These are phyloP conservation scores for Macadamia integrifolia DNA, from an alignment of 164 flowering plant genomes.

Conservation along the genomic window DNA sequence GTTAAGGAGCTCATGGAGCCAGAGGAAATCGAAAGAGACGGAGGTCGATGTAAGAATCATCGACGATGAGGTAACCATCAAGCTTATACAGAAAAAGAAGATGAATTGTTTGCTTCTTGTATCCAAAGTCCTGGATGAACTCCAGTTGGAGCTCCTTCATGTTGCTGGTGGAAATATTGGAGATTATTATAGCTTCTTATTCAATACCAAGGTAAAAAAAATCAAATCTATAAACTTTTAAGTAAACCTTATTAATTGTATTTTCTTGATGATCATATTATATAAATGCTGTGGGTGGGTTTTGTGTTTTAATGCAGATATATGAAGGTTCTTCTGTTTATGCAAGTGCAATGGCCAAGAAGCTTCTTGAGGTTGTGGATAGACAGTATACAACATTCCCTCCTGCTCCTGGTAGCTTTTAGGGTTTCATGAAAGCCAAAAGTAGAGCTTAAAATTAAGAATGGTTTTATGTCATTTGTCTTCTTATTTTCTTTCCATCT, in stretches of 20 bases:
- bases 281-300: not conserved
- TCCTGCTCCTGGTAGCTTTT: constrained; percentile 8
- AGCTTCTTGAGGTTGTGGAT: constrained; percentile 72
- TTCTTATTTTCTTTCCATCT: not conserved
- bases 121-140: constrained; percentile 80
- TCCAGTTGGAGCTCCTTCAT: constrained; percentile 84
- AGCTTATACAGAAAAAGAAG: constrained; percentile 78
- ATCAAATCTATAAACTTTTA: too few relatives aligned
- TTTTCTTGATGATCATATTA: not conserved
- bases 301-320: constrained; percentile 45
- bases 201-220: constrained; percentile 72
- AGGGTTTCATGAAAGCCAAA: not conserved
- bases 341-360: constrained; percentile 88
- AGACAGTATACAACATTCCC: constrained; percentile 42
- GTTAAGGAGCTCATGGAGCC: constrained; percentile 83
- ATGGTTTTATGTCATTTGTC: not conserved
- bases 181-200: constrained; percentile 72
- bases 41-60: constrained; percentile 88
- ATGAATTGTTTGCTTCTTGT: constrained; percentile 66
- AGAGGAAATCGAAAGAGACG: constrained; percentile 80
- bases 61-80: constrained; percentile 89
- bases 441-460: not conserved
- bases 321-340: constrained; percentile 79
- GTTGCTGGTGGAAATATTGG: constrained; percentile 91
- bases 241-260: too few relatives aligned